Evolutionary conservation across 1,284 basidiomycete genomes (phyloP), one percentile per base, ranked within the genome.

Genomic region (Pascua sp.): DNA sequence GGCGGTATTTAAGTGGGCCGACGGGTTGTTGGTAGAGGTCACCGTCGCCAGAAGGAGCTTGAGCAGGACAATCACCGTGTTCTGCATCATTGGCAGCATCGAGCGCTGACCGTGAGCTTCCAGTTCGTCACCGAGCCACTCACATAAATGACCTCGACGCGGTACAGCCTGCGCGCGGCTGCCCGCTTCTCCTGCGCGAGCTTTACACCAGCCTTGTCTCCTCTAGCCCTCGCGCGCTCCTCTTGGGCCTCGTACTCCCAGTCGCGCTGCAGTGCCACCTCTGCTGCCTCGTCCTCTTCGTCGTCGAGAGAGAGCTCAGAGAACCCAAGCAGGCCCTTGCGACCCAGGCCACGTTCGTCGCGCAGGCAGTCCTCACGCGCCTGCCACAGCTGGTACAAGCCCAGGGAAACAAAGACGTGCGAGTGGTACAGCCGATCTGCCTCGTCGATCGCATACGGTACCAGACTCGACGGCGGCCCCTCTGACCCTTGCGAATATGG

Each of bases 361-460:
- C 88, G 87, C 81, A 96, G 89, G 69, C 89, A 96, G 68, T 98
- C 94, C 74, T 98, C 94, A 55, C 96, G 82, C 4, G 91, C 88
- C 72, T 89, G 83, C 90, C 91, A 98, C 82, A 93, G 91, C 79
- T 99, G 96, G 80, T 87, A 87, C 40, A 98, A 78, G 24, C 91
- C 85, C 49, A 94, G 80, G 51, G 90, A 90, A 58, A 98, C 83
- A 70, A 96, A 89, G 85, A 96, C 88, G 70, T 98, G 92, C 63
- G 85, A 85, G 65, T 85, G 84, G 75, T 96, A 98, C 42, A 99
- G 81, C 60, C 84, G 85, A 72, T 95, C 90, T 1, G 96, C 96
- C 75, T 99, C 96, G 51, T 93, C 91, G 62, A 99, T 94, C 11
- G 92, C 91, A 71, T 87, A 91, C 1, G 96, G 96, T 1, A 98